phyloP scores from a whole-genome alignment of 257 asterid genomes.

The Leonotis leonurus region DNA sequence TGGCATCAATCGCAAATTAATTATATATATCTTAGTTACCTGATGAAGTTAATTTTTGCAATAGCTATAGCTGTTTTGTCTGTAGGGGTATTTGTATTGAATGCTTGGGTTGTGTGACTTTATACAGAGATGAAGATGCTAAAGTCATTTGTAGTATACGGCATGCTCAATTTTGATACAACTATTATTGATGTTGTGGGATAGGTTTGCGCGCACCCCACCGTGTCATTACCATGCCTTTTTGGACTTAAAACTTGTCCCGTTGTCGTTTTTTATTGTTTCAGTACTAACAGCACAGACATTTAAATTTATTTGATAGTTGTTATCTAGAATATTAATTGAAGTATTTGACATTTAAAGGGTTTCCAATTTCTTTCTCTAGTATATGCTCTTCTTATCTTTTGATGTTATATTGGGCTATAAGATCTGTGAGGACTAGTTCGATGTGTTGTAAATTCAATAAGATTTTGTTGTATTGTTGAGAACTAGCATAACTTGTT shows the following conservation, averaged over 20 bases:
- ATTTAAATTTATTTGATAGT: too few species aligned
- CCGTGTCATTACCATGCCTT: neutral
- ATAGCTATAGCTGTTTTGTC: neutral
- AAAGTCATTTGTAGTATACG: neutral
- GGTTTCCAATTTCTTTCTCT: too few species aligned
- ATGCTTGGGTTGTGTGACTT: neutral
- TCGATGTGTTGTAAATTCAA: too few species aligned
- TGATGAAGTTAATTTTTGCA: neutral
- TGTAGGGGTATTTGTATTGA: neutral
- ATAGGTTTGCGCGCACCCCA: neutral
- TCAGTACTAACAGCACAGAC: too few species aligned
- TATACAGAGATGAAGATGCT: constrained; percentile 2
- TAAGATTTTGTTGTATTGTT: neutral
- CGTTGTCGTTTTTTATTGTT: neutral
- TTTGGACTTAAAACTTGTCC: neutral
- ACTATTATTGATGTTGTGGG: neutral
- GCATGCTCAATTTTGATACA: neutral
- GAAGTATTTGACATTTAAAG: too few species aligned
- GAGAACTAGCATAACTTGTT: neutral
- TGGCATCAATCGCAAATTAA: neutral
- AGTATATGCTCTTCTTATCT: too few species aligned
- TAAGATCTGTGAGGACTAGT: too few species aligned
- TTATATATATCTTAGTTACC: neutral
- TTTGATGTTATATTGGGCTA: too few species aligned
- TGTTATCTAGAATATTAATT: too few species aligned